Evolutionary conservation across 495 filamentous ascomycete genomes (phyloP).

Genomic region (Penicillium nucicola): DNA sequence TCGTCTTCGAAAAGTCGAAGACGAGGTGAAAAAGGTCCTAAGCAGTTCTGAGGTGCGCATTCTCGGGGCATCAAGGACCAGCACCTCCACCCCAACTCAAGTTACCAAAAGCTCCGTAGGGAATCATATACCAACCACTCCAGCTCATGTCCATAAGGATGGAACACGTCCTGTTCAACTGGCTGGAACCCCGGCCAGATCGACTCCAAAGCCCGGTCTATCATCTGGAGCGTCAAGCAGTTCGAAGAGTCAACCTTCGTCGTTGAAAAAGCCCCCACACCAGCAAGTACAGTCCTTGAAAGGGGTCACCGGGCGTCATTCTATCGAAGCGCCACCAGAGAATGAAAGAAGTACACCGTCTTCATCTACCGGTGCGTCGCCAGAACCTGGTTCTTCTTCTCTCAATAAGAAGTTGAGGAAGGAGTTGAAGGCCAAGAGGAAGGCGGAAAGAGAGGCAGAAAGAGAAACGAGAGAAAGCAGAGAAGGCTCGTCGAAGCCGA

Average conservation of each 20-base stretch:
- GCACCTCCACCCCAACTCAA: no score
- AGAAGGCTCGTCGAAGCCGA: background rate
- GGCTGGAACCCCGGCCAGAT: no score
- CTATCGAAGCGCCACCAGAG: background rate
- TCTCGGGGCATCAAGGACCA: no score
- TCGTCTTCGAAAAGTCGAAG: background rate
- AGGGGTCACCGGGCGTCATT: background rate
- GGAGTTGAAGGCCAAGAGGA: background rate
- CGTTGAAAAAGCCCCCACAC: background rate
- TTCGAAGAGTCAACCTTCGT: background rate
- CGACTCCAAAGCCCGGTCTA: no score
- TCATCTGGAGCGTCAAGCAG: background rate
- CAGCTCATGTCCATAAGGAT: no score
- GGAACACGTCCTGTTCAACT: no score
- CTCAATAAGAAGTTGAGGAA: background rate
- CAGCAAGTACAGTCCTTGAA: slow-evolving; percentile 1
- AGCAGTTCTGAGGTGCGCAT: no score
- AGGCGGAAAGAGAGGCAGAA: background rate
- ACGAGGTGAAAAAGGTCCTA: background rate
- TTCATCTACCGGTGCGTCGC: background rate
- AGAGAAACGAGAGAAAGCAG: background rate
- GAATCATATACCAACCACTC: no score
- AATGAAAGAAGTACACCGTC: background rate
- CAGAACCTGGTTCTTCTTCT: background rate
- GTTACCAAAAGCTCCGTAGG: no score